Evolutionary conservation across 768 basidiomycete genomes (phyloP).

Genomic region (Naganishia friedmannii): DNA sequence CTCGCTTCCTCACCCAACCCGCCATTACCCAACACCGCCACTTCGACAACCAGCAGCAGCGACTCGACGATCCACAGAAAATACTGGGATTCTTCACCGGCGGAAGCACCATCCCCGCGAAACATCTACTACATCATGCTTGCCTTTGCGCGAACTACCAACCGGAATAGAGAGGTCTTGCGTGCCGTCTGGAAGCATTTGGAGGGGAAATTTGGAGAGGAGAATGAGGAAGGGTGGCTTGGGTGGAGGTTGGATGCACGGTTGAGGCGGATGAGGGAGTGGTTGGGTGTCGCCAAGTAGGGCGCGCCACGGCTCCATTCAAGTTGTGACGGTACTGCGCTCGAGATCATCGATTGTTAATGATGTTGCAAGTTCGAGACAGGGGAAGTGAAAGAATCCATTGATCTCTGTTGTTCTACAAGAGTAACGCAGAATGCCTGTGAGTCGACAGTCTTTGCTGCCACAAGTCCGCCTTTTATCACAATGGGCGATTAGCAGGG

Average conservation of each 20-base stretch:
- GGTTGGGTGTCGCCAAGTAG: constrained; percentile 16
- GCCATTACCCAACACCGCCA: not conserved
- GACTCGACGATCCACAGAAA: not conserved
- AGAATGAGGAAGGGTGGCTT: constrained; percentile 41
- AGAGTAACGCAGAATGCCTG: no score
- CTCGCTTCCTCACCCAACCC: constrained; percentile 30
- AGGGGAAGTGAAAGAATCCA: no score
- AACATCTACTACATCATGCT: constrained; percentile 38
- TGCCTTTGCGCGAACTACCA: constrained; percentile 39
- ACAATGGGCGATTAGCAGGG: no score
- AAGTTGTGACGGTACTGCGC: no score
- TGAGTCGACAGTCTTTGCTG: no score
- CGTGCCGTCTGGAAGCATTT: constrained; percentile 37
- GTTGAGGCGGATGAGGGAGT: constrained; percentile 34
- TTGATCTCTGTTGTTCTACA: no score
- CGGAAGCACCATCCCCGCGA: constrained; percentile 34
- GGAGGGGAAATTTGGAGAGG: constrained; percentile 42
- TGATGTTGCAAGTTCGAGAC: no score
- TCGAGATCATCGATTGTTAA: no score
- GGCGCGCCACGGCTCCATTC: no score
- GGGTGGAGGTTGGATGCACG: constrained; percentile 43
- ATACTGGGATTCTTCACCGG: constrained; percentile 10
- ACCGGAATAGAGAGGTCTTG: constrained; percentile 34
- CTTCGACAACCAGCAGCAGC: not conserved
- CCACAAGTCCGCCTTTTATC: no score